These are phyloP conservation scores for Yarrowia bubula DNA, from an alignment of 805 yeast genomes.

Conservation along the genomic window DNA sequence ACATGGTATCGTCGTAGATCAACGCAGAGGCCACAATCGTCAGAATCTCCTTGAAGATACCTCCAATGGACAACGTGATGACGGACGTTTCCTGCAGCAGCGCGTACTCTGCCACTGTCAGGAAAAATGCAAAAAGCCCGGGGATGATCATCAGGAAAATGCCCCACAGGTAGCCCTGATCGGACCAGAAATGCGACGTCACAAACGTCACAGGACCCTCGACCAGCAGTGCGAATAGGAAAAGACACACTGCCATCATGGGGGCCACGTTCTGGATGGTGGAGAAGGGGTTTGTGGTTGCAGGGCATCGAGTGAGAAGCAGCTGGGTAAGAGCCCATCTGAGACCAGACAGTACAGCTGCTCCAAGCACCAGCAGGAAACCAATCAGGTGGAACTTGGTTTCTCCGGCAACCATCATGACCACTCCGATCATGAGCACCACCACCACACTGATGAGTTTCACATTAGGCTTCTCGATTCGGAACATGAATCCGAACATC, in stretches of 20 bases:
- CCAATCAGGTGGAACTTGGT: conserved; percentile 51
- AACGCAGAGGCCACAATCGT: conserved; percentile 71
- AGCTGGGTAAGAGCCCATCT: conserved; percentile 95
- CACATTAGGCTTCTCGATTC: conserved; percentile 70
- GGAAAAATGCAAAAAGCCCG: conserved; percentile 80
- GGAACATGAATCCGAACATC: conserved; percentile 79
- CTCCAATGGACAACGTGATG: conserved; percentile 83
- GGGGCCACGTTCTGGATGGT: conserved; percentile 86
- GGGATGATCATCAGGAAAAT: conserved; percentile 66
- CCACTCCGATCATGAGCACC: conserved; percentile 80
- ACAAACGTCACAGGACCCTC: conserved; percentile 66
- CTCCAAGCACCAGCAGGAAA: conserved; percentile 66
- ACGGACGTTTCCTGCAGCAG: conserved; percentile 79
- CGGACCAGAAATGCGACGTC: conserved; percentile 59
- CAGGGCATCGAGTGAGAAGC: conserved; percentile 57
- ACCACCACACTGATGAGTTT: conserved; percentile 65
- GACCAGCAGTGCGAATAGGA: conserved; percentile 59
- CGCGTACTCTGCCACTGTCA: conserved; percentile 81
- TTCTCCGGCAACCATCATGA: conserved; percentile 70
- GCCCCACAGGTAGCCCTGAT: conserved; percentile 57
- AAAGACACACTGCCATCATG: conserved; percentile 64
- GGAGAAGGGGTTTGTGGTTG: conserved; percentile 61
- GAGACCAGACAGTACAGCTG: conserved; percentile 81
- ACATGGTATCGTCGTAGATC: conserved; percentile 71
- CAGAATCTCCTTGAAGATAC: conserved; percentile 86